Base-by-base conservation (phyloP, 73 alveolate genomes). In the Uronychia setigera region DNA sequence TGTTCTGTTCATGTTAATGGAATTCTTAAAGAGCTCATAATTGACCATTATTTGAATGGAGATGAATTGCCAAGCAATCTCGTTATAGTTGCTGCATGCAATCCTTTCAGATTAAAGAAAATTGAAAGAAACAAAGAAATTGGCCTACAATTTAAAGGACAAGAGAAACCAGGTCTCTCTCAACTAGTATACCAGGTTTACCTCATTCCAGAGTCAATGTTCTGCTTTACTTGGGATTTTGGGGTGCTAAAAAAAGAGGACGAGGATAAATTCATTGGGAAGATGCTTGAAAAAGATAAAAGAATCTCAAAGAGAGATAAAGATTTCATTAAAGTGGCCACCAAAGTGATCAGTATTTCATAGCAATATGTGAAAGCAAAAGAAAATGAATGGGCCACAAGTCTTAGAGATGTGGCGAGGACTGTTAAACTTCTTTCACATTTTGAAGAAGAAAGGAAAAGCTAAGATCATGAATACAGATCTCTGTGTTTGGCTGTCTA, bases 81-180 rank as follows among this genome's bases (percentile, higher is more conserved):
- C 46, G 80, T 87, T 46, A 80, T 95, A 35, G 94, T 93, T 33
- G 95, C 97, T 5, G 96, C 97, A 26, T 95, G 98, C 88, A 91
- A 91, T 82, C 98, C 99, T 0, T 95, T 75, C 78, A 86, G 93
- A 79, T 77, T 77, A 57, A 78, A 86, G 0, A 27, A 59, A 58
- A 34, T 74, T 67, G 86, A 90, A 79, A 78, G 85, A 78, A 60
- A 81, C 78, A 75, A 76, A 57, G 26, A 80, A 76, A 83, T 60
- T 14, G 81, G 78, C 81, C 81, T 74, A 80, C 33, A 57, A 0
- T 30, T 27, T 29, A 82, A 33, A 84, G 82, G 79, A 90, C 82
- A n/a, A n/a, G n/a, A n/a, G n/a, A n/a, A n/a, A 77, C 60, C 74
- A 32, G 59, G 59, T 35, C 1, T 25, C 58, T 83, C 91, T 81